Evolutionary conservation across 192 early-diverging fungal species (phyloP), one percentile per base, ranked within the genome.

Genomic region (Chytriomyces sp.): DNA sequence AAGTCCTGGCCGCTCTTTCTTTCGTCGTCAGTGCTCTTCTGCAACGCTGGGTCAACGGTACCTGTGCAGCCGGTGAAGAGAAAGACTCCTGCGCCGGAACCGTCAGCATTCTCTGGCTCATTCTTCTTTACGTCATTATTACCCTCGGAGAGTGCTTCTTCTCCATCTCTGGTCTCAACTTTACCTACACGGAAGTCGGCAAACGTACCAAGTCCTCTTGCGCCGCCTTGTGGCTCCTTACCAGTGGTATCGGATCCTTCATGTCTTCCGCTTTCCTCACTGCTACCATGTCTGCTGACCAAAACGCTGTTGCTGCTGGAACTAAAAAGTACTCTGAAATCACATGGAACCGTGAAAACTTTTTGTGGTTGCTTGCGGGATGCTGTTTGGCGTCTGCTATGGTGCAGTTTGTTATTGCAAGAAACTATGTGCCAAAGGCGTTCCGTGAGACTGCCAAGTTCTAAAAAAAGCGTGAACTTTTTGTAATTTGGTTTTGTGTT

Each of bases 101-200:
- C 50, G 45, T 45, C 26, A 53, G 48, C 35, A 69, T 69, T 50
- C 11, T 20, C 7, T 57, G 47, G 49, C 68, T 53, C 11, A 50
- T 69, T 57, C 23, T 49, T 45, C 18, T 69, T 45, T 90, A 85
- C 77, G 85, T 91, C 75, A 0, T 90, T 44, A 82, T 89, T 44
- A 84, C 89, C 7, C 50, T 83, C 64, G 89, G 84, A 76, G 90
- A 91, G 81, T 80, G 82, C 48, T 57, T 91, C 13, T 81, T 89
- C 71, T 87, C 86, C 35, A 86, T 86, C 69, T 83, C 81, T 24
- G 90, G 90, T 74, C 81, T 89, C 67, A 88, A 91, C 79, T 87
- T 91, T 70, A 82, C 82, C 45, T 91, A 91, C 83, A 81, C 80
- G 20, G 83, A 91, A 69, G 83, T 90, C 47, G 90, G 90, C 79